Conservation (phyloP, 768 basidiomycete species). For the Suillus cothurnatus region DNA sequence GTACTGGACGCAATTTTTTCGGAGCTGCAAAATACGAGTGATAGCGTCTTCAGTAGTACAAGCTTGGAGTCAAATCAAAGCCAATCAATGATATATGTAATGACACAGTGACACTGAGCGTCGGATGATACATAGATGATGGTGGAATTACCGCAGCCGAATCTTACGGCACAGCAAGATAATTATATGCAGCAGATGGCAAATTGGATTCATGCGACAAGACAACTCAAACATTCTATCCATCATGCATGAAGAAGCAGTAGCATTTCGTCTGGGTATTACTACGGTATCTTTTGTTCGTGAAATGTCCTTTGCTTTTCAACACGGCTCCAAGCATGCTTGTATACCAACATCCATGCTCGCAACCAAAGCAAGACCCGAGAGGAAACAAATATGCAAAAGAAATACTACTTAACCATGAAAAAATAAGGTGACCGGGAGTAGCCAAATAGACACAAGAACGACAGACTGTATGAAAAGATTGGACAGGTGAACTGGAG, state of each 20-base stretch:
- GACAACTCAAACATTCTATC: no score
- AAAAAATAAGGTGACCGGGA: constrained; percentile 17
- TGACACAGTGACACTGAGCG: background rate
- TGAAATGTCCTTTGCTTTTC: constrained; percentile 6
- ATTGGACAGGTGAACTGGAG: constrained; percentile 14
- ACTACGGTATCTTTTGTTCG: constrained; percentile 10
- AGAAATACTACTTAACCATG: constrained; percentile 18
- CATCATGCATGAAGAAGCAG: constrained; percentile 4
- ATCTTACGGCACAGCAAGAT: background rate
- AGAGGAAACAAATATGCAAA: constrained; percentile 17
- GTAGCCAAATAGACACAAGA: constrained; percentile 18
- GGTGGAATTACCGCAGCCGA: background rate
- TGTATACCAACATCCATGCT: constrained; percentile 14
- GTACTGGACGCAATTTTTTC: background rate
- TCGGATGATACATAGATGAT: background rate
- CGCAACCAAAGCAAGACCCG: constrained; percentile 16
- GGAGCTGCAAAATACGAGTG: constrained; percentile 1
- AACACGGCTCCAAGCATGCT: constrained; percentile 11
- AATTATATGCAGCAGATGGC: background rate
- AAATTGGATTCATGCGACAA: no score
- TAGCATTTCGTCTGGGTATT: constrained; percentile 10
- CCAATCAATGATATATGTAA: background rate
- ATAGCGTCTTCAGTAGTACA: background rate
- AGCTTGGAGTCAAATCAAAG: background rate
- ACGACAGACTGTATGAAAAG: constrained; percentile 15